Evolutionary conservation across 306 rosid species (phyloP), one percentile per base, ranked within the genome.

Genomic region (Trifolium pratense): DNA sequence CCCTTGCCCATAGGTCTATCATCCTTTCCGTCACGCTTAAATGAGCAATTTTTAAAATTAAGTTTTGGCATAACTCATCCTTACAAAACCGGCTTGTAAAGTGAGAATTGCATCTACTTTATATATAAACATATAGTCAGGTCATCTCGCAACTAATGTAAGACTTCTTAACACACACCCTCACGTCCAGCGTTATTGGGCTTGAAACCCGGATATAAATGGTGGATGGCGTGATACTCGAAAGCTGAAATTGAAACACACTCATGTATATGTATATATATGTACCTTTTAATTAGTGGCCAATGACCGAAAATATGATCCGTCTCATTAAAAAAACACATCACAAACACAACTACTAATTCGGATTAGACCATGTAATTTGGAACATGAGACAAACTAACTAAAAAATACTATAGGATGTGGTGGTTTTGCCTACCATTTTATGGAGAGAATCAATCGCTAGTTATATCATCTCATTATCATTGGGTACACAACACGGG

Each of bases 271-370:
- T 8, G 12, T 8, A 51, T 17, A 12, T 51, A 51, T 25, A 51
- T 17, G 25, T 51, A 51, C 57, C 23, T 17, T 51, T 53, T 60
- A 34, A 34, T 45, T 18, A 61, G 39, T 63, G 80, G 81, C 26
- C 26, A 75, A 7, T 31, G 18, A 42, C 79, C 66, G 66, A n/a
- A n/a, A n/a, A n/a, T n/a, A 64, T 75, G 29, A 9, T n/a, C 2
- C 67, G 55, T 79, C 46, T 74, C 75, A 59, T 62, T 69, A 16
- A n/a, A n/a, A n/a, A n/a, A n/a, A n/a, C n/a, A n/a, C 15, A 53
- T 53, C 23, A 21, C 59, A 53, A 1, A 52, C 59, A 53, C 9
- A 34, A 34, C 39, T 34, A 53, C 29, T 53, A 53, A 53, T 53
- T 20, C 8, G 29, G 58, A 18, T 52, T 9, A 53, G 58, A 52